A percentile compares a stretch with the other conserved stretches of the same genome.
phyloP scores from a whole-genome alignment of 768 basidiomycete genomes.

The Lentinula edodes region DNA sequence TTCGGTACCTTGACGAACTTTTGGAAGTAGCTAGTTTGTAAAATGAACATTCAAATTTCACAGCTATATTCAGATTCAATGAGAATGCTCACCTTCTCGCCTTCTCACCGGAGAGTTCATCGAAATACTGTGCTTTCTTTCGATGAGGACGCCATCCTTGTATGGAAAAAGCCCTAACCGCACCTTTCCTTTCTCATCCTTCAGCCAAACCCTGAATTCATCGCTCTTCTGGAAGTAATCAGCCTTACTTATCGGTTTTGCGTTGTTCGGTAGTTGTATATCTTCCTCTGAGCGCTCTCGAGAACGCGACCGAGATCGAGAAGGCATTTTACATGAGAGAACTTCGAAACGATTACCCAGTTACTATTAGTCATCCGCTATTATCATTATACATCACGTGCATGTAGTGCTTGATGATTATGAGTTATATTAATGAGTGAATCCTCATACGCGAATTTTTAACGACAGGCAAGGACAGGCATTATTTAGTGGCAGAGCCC shows the following conservation, averaged over 20 bases:
- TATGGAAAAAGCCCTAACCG: neutral
- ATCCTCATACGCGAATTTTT: too few relatives aligned
- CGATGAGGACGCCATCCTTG: neutral
- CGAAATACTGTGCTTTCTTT: slow-evolving; percentile 59
- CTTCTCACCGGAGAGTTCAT: slow-evolving; percentile 77
- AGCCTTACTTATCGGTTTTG: slow-evolving; percentile 64
- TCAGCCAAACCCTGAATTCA: slow-evolving; percentile 71
- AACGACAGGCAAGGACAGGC: too few relatives aligned
- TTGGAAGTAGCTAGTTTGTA: slow-evolving; percentile 68
- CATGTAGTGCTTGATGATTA: too few relatives aligned
- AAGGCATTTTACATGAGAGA: slow-evolving; percentile 7
- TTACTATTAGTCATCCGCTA: too few relatives aligned
- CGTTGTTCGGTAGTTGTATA: slow-evolving; percentile 46
- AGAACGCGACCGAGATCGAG: slow-evolving; percentile 41
- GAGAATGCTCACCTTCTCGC: slow-evolving; percentile 56
- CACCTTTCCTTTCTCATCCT: slow-evolving; percentile 4
- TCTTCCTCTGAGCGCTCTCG: slow-evolving; percentile 16
- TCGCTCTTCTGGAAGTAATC: slow-evolving; percentile 88
- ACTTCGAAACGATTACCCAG: neutral
- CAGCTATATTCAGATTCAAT: slow-evolving; percentile 8
- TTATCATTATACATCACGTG: too few relatives aligned
- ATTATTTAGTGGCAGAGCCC: too few relatives aligned
- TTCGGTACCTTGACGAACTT: slow-evolving; percentile 78
- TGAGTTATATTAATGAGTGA: too few relatives aligned
- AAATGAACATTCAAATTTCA: slow-evolving; percentile 21